Evolutionary conservation across 2,329 filamentous ascomycete species (phyloP).

Genomic region (Diaporthe vexans): DNA sequence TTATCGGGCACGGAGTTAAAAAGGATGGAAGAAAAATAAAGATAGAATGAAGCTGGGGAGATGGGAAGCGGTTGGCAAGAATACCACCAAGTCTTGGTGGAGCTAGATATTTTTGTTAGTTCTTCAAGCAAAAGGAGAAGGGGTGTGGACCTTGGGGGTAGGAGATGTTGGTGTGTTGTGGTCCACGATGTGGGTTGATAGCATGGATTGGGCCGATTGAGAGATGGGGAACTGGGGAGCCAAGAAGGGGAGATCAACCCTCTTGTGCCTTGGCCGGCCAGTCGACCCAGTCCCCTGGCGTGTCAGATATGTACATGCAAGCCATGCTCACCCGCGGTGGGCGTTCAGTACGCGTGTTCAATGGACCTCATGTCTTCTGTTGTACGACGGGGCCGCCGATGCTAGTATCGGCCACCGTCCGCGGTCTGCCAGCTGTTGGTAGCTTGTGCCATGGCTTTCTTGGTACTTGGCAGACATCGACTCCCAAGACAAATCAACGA

Average conservation of each 20-base stretch:
- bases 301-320: conserved; percentile 19
- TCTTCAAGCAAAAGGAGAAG: conserved; percentile 17
- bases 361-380: neutral
- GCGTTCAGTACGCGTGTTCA: conserved; percentile 19
- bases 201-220: conserved; percentile 13
- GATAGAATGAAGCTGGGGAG: neutral
- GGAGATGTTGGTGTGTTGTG: neutral
- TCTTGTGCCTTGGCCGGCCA: neutral
- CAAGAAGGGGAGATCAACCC: neutral
- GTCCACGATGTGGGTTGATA: conserved; percentile 16
- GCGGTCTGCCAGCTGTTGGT: neutral
- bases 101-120: neutral
- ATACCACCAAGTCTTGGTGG: neutral
- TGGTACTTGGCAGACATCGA: too few relatives aligned
- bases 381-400: neutral
- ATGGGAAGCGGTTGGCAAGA: neutral
- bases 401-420: neutral
- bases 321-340: conserved; percentile 1
- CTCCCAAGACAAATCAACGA: neutral
- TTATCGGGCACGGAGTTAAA: neutral
- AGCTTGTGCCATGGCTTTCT: neutral
- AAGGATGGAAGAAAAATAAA: neutral
- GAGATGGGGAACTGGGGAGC: conserved; percentile 1
- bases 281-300: neutral
- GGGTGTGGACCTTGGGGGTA: neutral